phyloP scores from a whole-genome alignment of 306 rosid species.

The Trifolium fragiferum region DNA sequence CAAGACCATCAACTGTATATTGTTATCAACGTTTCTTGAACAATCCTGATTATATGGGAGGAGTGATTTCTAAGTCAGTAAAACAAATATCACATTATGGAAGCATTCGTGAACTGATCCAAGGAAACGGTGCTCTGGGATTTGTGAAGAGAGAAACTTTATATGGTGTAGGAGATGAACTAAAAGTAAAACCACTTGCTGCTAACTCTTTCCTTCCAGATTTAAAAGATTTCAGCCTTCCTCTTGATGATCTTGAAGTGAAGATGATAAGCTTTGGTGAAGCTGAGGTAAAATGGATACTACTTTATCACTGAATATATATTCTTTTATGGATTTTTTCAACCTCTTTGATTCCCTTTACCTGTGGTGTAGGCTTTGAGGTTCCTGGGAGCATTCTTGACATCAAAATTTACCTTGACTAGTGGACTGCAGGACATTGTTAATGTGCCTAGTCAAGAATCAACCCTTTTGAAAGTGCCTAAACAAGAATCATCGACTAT shows the following conservation, averaged over 20 bases:
- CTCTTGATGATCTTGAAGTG: constrained; percentile 44
- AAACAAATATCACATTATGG: too few relatives aligned
- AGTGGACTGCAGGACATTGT: background rate
- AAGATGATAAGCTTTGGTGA: constrained; percentile 26
- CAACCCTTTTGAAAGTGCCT: background rate
- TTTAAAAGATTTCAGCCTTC: constrained; percentile 15
- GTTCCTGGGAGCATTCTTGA: background rate
- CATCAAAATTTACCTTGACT: background rate
- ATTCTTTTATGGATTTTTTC: background rate
- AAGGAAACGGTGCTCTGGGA: constrained; percentile 21
- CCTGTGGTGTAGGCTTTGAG: background rate
- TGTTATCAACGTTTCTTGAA: background rate
- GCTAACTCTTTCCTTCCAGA: constrained; percentile 6
- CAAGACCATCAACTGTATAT: background rate
- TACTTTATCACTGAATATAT: background rate
- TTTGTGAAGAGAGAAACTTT: constrained; percentile 40
- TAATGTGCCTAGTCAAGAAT: background rate
- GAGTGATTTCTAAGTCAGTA: background rate
- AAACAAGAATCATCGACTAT: background rate
- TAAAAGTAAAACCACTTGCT: constrained; percentile 20
- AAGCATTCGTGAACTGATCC: background rate
- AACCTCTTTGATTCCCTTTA: background rate
- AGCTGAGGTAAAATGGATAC: constrained; percentile 20
- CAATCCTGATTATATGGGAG: background rate
- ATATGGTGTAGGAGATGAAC: constrained; percentile 37